Conservation (phyloP, 495 filamentous ascomycete genomes). For the Tuber microsphaerosporum region DNA sequence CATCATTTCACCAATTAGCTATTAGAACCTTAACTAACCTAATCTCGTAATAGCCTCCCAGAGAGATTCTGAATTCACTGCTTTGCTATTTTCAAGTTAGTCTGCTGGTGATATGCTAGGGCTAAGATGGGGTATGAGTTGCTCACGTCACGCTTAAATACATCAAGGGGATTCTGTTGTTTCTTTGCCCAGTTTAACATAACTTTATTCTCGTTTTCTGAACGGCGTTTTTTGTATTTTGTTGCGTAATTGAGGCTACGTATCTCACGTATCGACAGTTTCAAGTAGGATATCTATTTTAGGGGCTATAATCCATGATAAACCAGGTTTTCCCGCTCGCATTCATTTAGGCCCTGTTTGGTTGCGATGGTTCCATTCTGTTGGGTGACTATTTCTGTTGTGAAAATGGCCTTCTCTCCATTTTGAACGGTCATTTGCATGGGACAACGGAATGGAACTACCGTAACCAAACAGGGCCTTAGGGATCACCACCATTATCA, state of each 20-base stretch:
- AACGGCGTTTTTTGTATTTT: slow-evolving; percentile 3
- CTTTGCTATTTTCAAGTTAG: not conserved
- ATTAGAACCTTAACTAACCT: not conserved
- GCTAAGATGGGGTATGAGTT: not conserved
- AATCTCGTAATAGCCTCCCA: not conserved
- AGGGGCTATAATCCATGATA: not conserved
- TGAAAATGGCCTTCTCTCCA: too few relatives aligned
- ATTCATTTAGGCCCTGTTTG: not conserved
- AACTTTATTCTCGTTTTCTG: not conserved
- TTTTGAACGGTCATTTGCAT: too few relatives aligned
- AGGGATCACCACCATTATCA: not conserved
- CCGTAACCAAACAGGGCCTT: too few relatives aligned
- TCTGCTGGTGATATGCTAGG: not conserved
- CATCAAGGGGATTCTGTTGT: not conserved
- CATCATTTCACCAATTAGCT: not conserved
- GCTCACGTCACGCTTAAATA: not conserved
- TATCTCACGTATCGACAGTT: not conserved
- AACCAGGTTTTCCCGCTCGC: not conserved
- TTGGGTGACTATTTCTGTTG: too few relatives aligned
- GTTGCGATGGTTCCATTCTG: too few relatives aligned
- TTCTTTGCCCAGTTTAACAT: not conserved
- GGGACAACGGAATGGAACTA: too few relatives aligned
- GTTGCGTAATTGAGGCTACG: not conserved
- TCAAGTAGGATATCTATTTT: not conserved
- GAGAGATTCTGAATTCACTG: not conserved